These are phyloP conservation scores for Paraphaeosphaeria sporulosa DNA, from an alignment of 2,329 filamentous ascomycete species.

Conservation along the genomic window DNA sequence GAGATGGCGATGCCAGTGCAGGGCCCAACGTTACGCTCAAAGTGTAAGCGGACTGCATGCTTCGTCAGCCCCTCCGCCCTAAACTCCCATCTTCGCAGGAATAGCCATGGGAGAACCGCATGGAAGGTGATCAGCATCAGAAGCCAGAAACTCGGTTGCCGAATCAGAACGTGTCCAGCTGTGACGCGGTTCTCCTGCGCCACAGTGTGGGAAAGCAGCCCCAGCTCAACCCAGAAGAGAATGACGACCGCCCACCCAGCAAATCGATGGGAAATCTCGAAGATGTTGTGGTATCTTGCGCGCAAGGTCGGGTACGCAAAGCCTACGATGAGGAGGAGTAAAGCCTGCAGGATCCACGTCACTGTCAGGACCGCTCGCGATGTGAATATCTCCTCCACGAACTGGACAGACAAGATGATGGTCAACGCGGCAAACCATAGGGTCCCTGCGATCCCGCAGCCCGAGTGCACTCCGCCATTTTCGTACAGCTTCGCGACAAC, in stretches of 20 bases:
- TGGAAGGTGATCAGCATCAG: constrained; percentile 68
- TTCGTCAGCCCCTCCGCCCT: constrained; percentile 71
- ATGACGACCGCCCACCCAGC: constrained; percentile 25
- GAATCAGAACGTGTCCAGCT: constrained; percentile 42
- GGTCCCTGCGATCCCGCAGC: constrained; percentile 22
- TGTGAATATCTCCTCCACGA: constrained; percentile 14
- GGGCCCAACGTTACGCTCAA: constrained; percentile 32
- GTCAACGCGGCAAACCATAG: constrained; percentile 51
- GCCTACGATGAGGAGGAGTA: constrained; percentile 19
- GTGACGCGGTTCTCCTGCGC: constrained; percentile 61
- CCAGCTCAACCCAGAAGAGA: constrained; percentile 34
- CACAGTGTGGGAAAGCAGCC: constrained; percentile 62
- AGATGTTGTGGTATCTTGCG: constrained; percentile 22
- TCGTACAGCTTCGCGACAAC: constrained; percentile 23
- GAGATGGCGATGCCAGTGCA: constrained; percentile 27
- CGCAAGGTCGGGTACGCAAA: constrained; percentile 20
- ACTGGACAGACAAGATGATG: constrained; percentile 32
- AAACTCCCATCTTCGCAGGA: constrained; percentile 71
- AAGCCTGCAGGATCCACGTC: constrained; percentile 12
- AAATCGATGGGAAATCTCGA: constrained; percentile 30
- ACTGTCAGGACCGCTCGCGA: constrained; percentile 16
- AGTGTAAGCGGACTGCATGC: constrained; percentile 73
- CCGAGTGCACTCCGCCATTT: constrained; percentile 29
- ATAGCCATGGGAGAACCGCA: constrained; percentile 74
- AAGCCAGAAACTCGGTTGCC: constrained; percentile 67